Percentiles rank a stretch among this genome's conserved stretches.
phyloP scores from a whole-genome alignment of 345 rosid genomes.

The Acer negundo region DNA sequence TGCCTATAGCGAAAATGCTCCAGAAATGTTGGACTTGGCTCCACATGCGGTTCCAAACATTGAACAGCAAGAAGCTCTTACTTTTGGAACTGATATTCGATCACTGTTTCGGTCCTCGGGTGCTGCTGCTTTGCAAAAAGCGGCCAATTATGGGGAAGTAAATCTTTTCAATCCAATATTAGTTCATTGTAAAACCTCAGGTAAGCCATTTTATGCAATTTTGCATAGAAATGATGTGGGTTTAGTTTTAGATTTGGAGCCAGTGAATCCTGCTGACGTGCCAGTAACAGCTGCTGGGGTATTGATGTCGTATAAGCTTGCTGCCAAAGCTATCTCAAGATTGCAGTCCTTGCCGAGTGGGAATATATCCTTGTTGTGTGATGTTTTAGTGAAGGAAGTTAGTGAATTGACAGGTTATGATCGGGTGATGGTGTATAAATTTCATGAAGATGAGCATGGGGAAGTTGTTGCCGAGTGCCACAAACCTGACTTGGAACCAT shows the following conservation, averaged over 20 bases:
- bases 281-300: conserved; percentile 88
- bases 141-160: conserved; percentile 63
- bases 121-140: conserved; percentile 70
- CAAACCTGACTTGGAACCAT: conserved; percentile 60
- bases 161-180: conserved; percentile 70
- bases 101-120: conserved; percentile 64
- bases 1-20: conserved; percentile 76
- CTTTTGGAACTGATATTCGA: conserved; percentile 61
- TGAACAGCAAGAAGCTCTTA: conserved; percentile 64
- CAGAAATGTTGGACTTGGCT: conserved; percentile 70
- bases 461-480: conserved; percentile 77
- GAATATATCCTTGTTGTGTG: conserved; percentile 55
- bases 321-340: conserved; percentile 78
- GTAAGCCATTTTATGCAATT: conserved; percentile 81
- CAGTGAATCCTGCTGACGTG: conserved; percentile 75
- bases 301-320: conserved; percentile 75
- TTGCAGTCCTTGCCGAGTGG: conserved; percentile 78
- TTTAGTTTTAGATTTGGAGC: conserved; percentile 79
- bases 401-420: conserved; percentile 77
- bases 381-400: conserved; percentile 74
- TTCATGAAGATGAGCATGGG: conserved; percentile 91
- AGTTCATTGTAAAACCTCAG: conserved; percentile 61
- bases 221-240: conserved; percentile 78
- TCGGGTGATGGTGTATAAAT: conserved; percentile 83
- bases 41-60: conserved; percentile 77